Base-by-base conservation (phyloP, 768 basidiomycete species). In the Lepiota venenata region DNA sequence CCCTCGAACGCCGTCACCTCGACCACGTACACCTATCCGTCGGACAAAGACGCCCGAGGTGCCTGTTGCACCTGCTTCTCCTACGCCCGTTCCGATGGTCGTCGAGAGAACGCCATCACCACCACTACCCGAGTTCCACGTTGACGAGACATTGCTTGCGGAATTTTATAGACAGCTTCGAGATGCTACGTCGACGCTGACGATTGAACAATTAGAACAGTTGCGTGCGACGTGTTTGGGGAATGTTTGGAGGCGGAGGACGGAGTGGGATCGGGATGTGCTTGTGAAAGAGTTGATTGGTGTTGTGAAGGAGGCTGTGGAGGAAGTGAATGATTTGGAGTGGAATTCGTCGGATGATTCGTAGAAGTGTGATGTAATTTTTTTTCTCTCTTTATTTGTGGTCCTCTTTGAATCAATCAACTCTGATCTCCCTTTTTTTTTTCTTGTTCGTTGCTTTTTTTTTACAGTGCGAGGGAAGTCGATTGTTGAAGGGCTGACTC, bases 181-280 rank as follows among this genome's bases (percentile, higher is more conserved):
- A 35, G 71, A 79, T 15, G 65, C 65, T 42, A 97, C 96, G 1
- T 65, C 56, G 5, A 65, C 64, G 0, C 72, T 98, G 40, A 90
- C 76, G 21, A 77, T 98, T 47, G 97, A 99, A 64, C 85, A 96
- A 64, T 79, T 99, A 5, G 97, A 98, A 66, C 94, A 98, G 68
- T 77, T 99, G 5, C 83, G 97, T 4, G 95, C 97, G 7, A 83
- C 80, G 2, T 88, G 85, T 61, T 80, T 94, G 21, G 83, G 84
- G 39, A 74, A 74, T 47, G 77, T 98, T n/a, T 99, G 95, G 95
- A 74, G 82, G 25, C 84, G 82, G 58, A 72, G 94, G 35, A 72
- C 74, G 11, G 87, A 88, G 32, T 99, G 97, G 97, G 81, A 97
- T 63, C 77, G 95, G 43, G 79, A 82, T 60, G 69, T 64, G 5